Evolutionary conservation across 257 asterid species (phyloP), one percentile per base, ranked within the genome.

Genomic region (Pogostemon cablin): DNA sequence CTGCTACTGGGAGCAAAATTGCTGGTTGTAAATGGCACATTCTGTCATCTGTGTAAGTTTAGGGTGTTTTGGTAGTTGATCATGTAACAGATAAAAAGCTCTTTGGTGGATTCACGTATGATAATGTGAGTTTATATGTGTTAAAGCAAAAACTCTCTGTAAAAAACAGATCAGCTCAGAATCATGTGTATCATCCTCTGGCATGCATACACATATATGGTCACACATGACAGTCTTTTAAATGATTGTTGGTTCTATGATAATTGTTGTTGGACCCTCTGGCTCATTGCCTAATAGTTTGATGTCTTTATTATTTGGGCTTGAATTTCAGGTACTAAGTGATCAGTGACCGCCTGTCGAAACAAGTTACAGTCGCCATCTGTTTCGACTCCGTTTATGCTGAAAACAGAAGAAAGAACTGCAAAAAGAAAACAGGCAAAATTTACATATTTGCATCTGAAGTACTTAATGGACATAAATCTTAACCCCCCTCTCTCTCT

Each of bases 381-480:
- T 46, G 59, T 76, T n/a, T 81, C 93, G 43, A 82, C 96, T 69
- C 99, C 98, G 6, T 87, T 93, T 55, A 61, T 77, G 11, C 79
- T 93, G 72, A 85, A 96, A 69, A 93, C 98, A 20, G 98, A 91
- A 86, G 98, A 93, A 85, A 85, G 99, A 81, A 98, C 96, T 67
- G 86, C 96, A 61, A 88, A 80, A 78, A 86, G 99, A 74, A 93
- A 93, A 79, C 97, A 93, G 91, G 99, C 79, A 80, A 77, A 85
- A 77, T 64, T 55, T 62, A 20, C 25, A 9, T 68, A n/a, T 12
- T 17, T 63, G 25, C 25, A 0, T 11, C 58, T 15, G 5, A 58
- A 9, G 15, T 37, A 37, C 32, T 10, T 37, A 35, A 20, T 20
- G 25, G 25, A 20, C 25, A 20, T 20, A 20, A 20, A 20, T 20